Percentiles rank a stretch among this genome's conserved stretches.
Evolutionary conservation across 129 eudicot species (phyloP).

Genomic region (Ambrosia trifida): DNA sequence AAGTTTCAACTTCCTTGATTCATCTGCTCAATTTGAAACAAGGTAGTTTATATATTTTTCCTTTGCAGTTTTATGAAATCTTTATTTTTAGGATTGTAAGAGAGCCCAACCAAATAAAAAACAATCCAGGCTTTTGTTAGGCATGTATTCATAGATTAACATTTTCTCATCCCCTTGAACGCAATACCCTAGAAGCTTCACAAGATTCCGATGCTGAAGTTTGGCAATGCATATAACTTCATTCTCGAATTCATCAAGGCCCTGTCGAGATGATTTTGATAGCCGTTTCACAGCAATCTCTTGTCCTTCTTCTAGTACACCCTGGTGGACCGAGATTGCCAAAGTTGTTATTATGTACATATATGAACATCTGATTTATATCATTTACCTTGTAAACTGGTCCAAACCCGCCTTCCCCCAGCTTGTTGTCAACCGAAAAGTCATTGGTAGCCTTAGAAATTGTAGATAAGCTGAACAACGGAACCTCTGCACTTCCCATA

Average conservation of each 20-base stretch:
- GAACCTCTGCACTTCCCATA: conserved; percentile 17
- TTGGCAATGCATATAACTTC: conserved; percentile 45
- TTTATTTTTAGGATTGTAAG: background rate
- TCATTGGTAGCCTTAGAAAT: conserved; percentile 31
- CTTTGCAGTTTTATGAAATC: background rate
- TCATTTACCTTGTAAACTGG: conserved; percentile 20
- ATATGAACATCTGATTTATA: background rate
- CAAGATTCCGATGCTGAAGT: conserved; percentile 44
- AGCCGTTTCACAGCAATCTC: conserved; percentile 72
- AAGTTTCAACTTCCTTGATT: conserved; percentile 23
- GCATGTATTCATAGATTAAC: conserved; percentile 67
- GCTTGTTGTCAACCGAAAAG: conserved; percentile 28
- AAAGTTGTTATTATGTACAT: background rate
- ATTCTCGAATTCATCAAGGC: conserved; percentile 53
- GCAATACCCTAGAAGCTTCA: conserved; percentile 54
- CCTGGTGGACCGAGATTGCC: conserved; percentile 38
- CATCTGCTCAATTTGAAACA: conserved; percentile 25
- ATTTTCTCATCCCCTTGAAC: conserved; percentile 53
- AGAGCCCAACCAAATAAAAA: conserved; percentile 52
- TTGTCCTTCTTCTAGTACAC: conserved; percentile 48
- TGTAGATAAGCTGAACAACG: conserved; percentile 18
- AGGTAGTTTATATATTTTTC: background rate
- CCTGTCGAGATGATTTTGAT: conserved; percentile 55
- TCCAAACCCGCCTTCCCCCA: conserved; percentile 45
- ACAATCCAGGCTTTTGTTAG: conserved; percentile 58